Percentiles rank a stretch among this genome's conserved stretches.
These are phyloP conservation scores for Thelephora ganbajun DNA, from an alignment of 768 basidiomycete species.

Conservation along the genomic window DNA sequence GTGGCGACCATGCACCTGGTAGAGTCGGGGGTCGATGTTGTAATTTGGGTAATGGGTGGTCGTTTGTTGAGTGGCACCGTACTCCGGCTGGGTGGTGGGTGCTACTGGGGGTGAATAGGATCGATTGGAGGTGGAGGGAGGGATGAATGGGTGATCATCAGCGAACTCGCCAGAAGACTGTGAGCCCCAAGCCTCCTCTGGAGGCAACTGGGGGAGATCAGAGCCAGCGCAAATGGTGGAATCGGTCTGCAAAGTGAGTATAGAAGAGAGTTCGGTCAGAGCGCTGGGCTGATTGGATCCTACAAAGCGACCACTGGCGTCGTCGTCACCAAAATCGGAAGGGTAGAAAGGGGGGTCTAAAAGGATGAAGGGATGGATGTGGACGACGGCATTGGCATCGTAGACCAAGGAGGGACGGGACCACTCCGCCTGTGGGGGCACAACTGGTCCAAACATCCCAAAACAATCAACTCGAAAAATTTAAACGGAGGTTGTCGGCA, in stretches of 20 bases:
- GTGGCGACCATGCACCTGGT: not conserved
- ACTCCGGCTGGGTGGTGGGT: not conserved
- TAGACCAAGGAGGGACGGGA: not conserved
- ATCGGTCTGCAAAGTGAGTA: not conserved
- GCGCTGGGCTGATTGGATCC: not conserved
- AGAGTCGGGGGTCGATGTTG: not conserved
- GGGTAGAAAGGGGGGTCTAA: not conserved
- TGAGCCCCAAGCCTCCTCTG: not conserved
- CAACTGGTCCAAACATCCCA: not conserved
- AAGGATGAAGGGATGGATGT: not conserved
- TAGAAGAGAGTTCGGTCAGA: not conserved
- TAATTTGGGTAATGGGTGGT: not conserved
- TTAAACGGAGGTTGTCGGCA: not conserved
- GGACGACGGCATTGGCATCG: not conserved
- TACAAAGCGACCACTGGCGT: not conserved
- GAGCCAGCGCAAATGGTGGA: not conserved
- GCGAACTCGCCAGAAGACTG: not conserved
- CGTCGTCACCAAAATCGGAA: not conserved
- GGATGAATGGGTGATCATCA: conserved; percentile 11
- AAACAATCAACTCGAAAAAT: not conserved
- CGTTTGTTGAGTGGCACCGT: not conserved
- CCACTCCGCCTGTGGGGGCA: not conserved
- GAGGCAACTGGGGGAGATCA: not conserved
- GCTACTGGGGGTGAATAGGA: conserved; percentile 2
- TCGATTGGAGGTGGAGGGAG: conserved; percentile 3